Conservation (phyloP, 1,284 basidiomycete genomes). For the Rhodotorula sp. region DNA sequence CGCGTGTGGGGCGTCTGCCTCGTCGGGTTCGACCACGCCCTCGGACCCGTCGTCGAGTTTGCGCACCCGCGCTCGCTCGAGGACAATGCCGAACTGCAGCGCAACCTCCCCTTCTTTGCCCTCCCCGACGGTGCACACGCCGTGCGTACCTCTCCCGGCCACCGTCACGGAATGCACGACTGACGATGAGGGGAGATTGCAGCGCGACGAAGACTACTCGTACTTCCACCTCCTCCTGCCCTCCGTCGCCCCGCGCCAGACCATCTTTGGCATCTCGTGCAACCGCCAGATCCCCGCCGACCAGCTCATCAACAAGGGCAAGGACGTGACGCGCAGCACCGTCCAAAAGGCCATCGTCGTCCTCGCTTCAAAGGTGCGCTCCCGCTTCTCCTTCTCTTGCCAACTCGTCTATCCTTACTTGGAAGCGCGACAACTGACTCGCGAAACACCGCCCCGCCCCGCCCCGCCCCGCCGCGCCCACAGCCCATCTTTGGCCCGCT, state of each 20-base stretch:
- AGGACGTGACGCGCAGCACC: conserved; percentile 89
- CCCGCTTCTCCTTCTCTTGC: not conserved
- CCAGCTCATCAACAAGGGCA: conserved; percentile 74
- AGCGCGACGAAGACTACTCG: conserved; percentile 93
- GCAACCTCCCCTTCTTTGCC: conserved; percentile 92
- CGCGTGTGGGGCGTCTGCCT: conserved; percentile 34
- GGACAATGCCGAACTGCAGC: conserved; percentile 75
- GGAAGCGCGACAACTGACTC: too few relatives aligned
- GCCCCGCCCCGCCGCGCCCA: too few relatives aligned
- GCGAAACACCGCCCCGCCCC: too few relatives aligned
- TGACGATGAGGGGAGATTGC: conserved; percentile 7
- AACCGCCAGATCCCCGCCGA: conserved; percentile 90
- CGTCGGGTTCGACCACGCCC: conserved; percentile 51
- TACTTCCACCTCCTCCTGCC: conserved; percentile 79
- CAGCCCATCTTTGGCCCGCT: conserved; percentile 48
- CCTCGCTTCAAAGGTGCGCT: conserved; percentile 59
- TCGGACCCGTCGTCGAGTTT: conserved; percentile 88
- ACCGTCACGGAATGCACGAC: too few relatives aligned
- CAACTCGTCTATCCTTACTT: too few relatives aligned
- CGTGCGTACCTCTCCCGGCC: conserved; percentile 54
- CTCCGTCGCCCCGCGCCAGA: conserved; percentile 53
- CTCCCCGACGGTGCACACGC: conserved; percentile 96
- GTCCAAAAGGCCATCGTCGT: conserved; percentile 98
- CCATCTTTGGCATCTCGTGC: conserved; percentile 94
- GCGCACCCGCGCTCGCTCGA: conserved; percentile 62